These are phyloP conservation scores for Schizosaccharomyces lindneri DNA, from an alignment of 805 yeast species.

Conservation along the genomic window DNA sequence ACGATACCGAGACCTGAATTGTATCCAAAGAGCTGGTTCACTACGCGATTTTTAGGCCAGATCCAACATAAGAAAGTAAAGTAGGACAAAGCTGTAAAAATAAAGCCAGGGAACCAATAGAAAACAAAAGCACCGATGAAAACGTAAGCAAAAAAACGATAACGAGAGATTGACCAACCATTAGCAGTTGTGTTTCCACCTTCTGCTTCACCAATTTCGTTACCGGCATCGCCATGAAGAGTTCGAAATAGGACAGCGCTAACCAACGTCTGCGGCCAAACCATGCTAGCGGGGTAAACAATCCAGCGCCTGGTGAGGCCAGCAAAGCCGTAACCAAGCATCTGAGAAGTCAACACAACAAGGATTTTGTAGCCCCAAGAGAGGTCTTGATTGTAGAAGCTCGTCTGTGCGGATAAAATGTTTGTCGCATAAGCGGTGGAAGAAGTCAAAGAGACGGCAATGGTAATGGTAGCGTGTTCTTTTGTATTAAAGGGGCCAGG, in stretches of 20 bases:
- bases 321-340: constrained; percentile 42
- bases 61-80: constrained; percentile 45
- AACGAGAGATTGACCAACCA: constrained; percentile 36
- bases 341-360: constrained; percentile 30
- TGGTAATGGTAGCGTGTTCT: constrained; percentile 21
- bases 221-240: constrained; percentile 15
- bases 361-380: constrained; percentile 26
- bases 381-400: constrained; percentile 20
- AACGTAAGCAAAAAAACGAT: constrained; percentile 23
- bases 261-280: constrained; percentile 49
- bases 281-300: constrained; percentile 37
- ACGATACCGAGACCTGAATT: constrained; percentile 35
- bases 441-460: constrained; percentile 23
- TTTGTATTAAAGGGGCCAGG: constrained; percentile 40
- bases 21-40: constrained; percentile 42
- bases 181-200: constrained; percentile 25
- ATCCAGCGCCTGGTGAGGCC: constrained; percentile 35
- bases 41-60: constrained; percentile 28
- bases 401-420: constrained; percentile 26
- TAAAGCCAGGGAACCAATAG: constrained; percentile 37
- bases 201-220: constrained; percentile 11
- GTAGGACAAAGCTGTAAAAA: constrained; percentile 31
- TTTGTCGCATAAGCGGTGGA: constrained; percentile 34
- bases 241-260: constrained; percentile 31
- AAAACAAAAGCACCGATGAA: constrained; percentile 21